A percentile compares a stretch with the other conserved stretches of the same genome.
These are phyloP conservation scores for Fusarium sp. DNA, from an alignment of 2,329 filamentous ascomycete species.

Conservation along the genomic window DNA sequence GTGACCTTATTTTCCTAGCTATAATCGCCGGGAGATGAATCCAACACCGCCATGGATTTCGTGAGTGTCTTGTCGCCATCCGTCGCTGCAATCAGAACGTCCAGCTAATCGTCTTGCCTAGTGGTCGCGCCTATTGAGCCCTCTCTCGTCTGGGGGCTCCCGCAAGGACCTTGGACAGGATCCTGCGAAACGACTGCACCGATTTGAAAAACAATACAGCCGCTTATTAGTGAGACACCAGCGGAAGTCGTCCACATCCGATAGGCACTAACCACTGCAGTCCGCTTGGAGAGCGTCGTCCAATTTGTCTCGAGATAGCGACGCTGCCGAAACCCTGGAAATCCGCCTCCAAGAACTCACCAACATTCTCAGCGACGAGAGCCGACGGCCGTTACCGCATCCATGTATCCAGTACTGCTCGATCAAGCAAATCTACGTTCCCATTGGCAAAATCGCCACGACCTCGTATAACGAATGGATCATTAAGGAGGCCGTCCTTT, in stretches of 20 bases:
- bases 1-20: constrained; percentile 23
- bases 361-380: constrained; percentile 86
- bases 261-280: constrained; percentile 48
- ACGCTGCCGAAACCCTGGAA: constrained; percentile 71
- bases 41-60: constrained; percentile 66
- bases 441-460: constrained; percentile 88
- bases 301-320: constrained; percentile 69
- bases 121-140: constrained; percentile 76
- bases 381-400: constrained; percentile 86
- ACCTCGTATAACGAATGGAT: constrained; percentile 87
- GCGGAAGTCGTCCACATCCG: not conserved
- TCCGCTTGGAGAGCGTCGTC: constrained; percentile 69
- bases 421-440: constrained; percentile 87
- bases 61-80: constrained; percentile 52
- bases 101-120: constrained; percentile 47
- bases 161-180: constrained; percentile 71
- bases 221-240: constrained; percentile 64
- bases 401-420: constrained; percentile 90
- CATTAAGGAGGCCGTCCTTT: constrained; percentile 82
- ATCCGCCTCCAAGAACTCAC: constrained; percentile 72
- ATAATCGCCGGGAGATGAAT: constrained; percentile 56
- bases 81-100: constrained; percentile 3
- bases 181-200: constrained; percentile 71
- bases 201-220: constrained; percentile 74
- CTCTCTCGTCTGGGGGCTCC: constrained; percentile 65